Percentiles rank a stretch among this genome's conserved stretches.
Evolutionary conservation across 2,329 filamentous ascomycete genomes (phyloP).

Genomic region (Zymoseptoria ardabiliae): DNA sequence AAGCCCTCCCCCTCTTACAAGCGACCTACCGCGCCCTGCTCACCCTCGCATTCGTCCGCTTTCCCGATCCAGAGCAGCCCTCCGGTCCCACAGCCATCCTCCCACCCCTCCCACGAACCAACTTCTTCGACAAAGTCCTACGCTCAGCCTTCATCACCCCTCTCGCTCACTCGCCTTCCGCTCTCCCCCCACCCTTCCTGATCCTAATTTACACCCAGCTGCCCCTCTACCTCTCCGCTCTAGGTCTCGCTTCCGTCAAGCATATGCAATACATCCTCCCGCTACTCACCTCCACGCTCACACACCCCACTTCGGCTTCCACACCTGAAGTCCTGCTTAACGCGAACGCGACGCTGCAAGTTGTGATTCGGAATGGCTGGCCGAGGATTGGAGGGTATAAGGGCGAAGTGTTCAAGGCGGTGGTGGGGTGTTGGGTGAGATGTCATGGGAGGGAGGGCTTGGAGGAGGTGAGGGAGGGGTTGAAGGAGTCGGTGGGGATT

Average conservation of each 20-base stretch:
- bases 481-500: conserved; percentile 21
- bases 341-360: conserved; percentile 48
- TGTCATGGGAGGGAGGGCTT: not conserved
- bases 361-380: conserved; percentile 58
- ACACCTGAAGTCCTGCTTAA: conserved; percentile 49
- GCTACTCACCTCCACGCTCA: conserved; percentile 56
- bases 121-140: conserved; percentile 39
- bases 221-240: conserved; percentile 42
- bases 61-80: conserved; percentile 20
- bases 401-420: conserved; percentile 55
- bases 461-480: conserved; percentile 11
- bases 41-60: conserved; percentile 44
- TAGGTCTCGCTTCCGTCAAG: conserved; percentile 58
- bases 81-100: not conserved
- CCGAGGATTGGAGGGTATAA: conserved; percentile 58
- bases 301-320: conserved; percentile 68
- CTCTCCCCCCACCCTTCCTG: conserved; percentile 38
- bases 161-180: not conserved
- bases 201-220: conserved; percentile 49
- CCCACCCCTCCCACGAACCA: conserved; percentile 18
- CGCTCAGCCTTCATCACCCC: conserved; percentile 27
- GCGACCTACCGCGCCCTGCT: conserved; percentile 62
- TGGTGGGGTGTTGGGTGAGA: conserved; percentile 26
- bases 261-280: conserved; percentile 65
- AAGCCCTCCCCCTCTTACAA: conserved; percentile 58